Conservation (phyloP, 2,329 filamentous ascomycete species). For the Mycogone perniciosa region DNA sequence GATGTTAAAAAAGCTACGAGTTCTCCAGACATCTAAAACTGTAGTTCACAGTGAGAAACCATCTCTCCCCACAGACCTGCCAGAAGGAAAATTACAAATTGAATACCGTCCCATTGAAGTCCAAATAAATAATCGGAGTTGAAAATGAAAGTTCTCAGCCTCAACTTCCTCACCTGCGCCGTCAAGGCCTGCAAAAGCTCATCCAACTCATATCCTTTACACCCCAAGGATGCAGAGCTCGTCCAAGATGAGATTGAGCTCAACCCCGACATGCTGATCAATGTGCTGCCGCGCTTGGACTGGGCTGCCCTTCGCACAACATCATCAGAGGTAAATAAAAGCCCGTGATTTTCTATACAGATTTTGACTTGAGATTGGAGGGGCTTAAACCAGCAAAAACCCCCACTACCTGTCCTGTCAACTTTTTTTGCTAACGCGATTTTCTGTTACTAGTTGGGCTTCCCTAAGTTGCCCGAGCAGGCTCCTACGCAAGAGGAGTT, state of each 20-base stretch:
- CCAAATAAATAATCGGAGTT: neutral
- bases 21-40: neutral
- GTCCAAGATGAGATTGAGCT: slow-evolving; percentile 79
- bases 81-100: slow-evolving; percentile 23
- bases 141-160: slow-evolving; percentile 85
- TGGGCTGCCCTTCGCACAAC: slow-evolving; percentile 76
- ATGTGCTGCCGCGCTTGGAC: slow-evolving; percentile 80
- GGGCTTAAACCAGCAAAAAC: neutral
- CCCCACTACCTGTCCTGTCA: neutral
- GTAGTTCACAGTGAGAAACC: no score
- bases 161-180: slow-evolving; percentile 95
- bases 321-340: slow-evolving; percentile 59
- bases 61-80: no score
- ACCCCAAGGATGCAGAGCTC: slow-evolving; percentile 87
- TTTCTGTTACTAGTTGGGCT: slow-evolving; percentile 57
- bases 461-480: slow-evolving; percentile 62
- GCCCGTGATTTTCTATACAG: slow-evolving; percentile 17
- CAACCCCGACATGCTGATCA: slow-evolving; percentile 73
- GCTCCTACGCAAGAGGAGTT: slow-evolving; percentile 58
- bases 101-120: neutral
- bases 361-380: no score
- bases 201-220: slow-evolving; percentile 75
- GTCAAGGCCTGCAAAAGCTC: slow-evolving; percentile 89
- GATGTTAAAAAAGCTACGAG: slow-evolving; percentile 4
- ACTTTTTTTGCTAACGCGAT: slow-evolving; percentile 10